These are phyloP conservation scores for Globisporangium rhizosaccharum DNA, from an alignment of 352 stramenopile genomes.

Conservation along the genomic window DNA sequence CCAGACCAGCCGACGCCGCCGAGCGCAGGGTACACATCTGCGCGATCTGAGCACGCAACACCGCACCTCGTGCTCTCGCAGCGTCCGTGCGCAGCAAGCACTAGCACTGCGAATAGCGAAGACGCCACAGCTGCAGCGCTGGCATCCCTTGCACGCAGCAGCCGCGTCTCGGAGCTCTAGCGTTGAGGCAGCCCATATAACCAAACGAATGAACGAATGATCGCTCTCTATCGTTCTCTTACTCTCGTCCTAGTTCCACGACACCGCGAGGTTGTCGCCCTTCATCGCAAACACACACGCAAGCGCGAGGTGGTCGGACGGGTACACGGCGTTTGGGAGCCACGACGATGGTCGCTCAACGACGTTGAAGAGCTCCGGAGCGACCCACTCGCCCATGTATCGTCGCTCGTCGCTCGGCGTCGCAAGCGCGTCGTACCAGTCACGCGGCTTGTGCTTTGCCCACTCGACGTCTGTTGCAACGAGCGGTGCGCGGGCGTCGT, in stretches of 20 bases:
- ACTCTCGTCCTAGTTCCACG: conserved; percentile 36
- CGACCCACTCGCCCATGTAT: conserved; percentile 53
- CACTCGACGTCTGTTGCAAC: conserved; percentile 29
- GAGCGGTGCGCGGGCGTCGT: conserved; percentile 25
- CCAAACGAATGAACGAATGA: not conserved
- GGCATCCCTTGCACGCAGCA: conserved; percentile 13
- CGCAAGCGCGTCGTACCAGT: conserved; percentile 22
- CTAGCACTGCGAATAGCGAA: not conserved
- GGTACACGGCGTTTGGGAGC: conserved; percentile 61
- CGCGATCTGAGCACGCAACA: conserved; percentile 8
- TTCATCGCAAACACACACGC: conserved; percentile 55
- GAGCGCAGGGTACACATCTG: conserved; percentile 33
- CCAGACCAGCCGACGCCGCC: conserved; percentile 30
- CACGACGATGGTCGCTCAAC: conserved; percentile 23
- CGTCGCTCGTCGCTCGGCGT: conserved; percentile 21
- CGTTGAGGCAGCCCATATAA: no score
- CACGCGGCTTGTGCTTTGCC: conserved; percentile 28
- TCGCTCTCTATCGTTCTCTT: not conserved
- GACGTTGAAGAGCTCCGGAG: conserved; percentile 35
- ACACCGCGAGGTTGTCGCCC: conserved; percentile 34
- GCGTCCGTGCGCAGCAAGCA: not conserved
- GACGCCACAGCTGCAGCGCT: not conserved
- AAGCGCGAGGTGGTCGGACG: conserved; percentile 78
- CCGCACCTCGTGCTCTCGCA: conserved; percentile 22
- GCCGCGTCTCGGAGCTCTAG: conserved; percentile 23